A percentile compares a stretch with the other conserved stretches of the same genome.
Conservation (phyloP, 2,329 filamentous ascomycete genomes). For the Plenodomus lindquistii region DNA sequence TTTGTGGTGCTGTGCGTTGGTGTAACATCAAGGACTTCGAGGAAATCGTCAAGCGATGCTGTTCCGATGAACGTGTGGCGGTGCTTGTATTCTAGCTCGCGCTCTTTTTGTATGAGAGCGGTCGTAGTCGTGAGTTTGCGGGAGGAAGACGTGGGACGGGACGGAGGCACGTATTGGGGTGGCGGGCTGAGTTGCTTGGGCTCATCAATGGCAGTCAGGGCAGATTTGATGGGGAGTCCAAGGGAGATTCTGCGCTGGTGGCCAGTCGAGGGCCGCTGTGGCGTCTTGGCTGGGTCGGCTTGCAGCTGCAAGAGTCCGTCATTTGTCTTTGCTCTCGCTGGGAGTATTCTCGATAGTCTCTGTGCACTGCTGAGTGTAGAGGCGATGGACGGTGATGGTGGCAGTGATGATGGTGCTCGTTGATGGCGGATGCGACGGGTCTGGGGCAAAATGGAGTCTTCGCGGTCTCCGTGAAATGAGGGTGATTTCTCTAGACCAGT, state of each 20-base stretch:
- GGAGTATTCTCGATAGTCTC: conserved; percentile 11
- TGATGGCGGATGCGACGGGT: conserved; percentile 18
- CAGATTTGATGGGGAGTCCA: conserved; percentile 21
- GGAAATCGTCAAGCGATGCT: conserved; percentile 35
- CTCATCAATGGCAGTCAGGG: conserved; percentile 1
- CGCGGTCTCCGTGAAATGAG: conserved; percentile 11
- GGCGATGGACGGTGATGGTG: conserved; percentile 8
- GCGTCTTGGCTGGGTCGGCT: conserved; percentile 15
- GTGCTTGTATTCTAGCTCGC: conserved; percentile 38
- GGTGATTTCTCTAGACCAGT: conserved; percentile 13
- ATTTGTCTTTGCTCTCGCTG: conserved; percentile 22
- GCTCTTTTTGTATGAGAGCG: conserved; percentile 20
- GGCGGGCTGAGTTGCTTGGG: conserved; percentile 7
- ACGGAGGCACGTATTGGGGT: conserved; percentile 8
- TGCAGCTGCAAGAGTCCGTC: conserved; percentile 27
- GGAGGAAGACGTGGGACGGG: conserved; percentile 5
- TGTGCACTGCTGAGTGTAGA: conserved; percentile 15
- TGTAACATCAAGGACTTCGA: conserved; percentile 30
- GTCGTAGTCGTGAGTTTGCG: conserved; percentile 8
- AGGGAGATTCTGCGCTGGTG: conserved; percentile 28
- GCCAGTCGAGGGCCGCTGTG: conserved; percentile 8
- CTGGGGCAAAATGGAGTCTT: conserved; percentile 10
- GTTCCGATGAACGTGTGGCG: conserved; percentile 41
- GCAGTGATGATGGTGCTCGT: conserved; percentile 16
- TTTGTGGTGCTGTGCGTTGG: conserved; percentile 22